Base-by-base conservation (phyloP, 2,329 filamentous ascomycete species). In the Pestalotiopsis sp. region DNA sequence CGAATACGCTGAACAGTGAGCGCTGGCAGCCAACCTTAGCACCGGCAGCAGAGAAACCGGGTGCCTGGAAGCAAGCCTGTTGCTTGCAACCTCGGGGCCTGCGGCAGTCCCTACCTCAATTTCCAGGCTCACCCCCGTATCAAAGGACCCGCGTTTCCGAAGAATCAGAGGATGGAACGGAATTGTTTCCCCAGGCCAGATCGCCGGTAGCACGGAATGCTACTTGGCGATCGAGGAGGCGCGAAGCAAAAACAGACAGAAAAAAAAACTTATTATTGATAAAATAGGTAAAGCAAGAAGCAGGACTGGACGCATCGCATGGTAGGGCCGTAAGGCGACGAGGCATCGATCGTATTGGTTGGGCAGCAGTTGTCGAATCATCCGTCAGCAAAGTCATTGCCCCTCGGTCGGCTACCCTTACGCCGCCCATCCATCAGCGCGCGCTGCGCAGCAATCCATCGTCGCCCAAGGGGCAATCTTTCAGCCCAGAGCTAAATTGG, bases 161-260 rank as follows among this genome's bases (percentile, higher is more conserved):
- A 39, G 27, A 14, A 39, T 39, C 57, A 31, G 64, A 20, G 56
- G 14, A 31, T 27, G 20, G 61, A 52, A 39, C 61, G 66, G 66
- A 71, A 70, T 60, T 71, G 66, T 71, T 64, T 38, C 68, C 62
- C 52, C 66, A 66, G 67, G 66, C 67, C 60, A 68, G 67, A 70
- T 69, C 45, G 61, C 31, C 31, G 39, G 57, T 45, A 36, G 25
- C 11, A n/a, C 12, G 41, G n/a, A 2, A n/a, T n/a, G 7, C 20
- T 4, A 4, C 12, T 45, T 23, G 17, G 45, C n/a, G 7, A 52
- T 52, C 17, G 17, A 52, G 6, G 23, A 20, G 62, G 62, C 14
- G 20, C 25, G 36, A 23, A 36, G n/a, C 38, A 39, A 66, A 49
- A 67, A 65, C 31, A 31, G 31, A 36, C 2, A 36, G 2, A 9